Percentiles rank a stretch among this genome's conserved stretches.
Conservation (phyloP, 2,329 filamentous ascomycete genomes). For the Hymenoscyphus linearis region DNA sequence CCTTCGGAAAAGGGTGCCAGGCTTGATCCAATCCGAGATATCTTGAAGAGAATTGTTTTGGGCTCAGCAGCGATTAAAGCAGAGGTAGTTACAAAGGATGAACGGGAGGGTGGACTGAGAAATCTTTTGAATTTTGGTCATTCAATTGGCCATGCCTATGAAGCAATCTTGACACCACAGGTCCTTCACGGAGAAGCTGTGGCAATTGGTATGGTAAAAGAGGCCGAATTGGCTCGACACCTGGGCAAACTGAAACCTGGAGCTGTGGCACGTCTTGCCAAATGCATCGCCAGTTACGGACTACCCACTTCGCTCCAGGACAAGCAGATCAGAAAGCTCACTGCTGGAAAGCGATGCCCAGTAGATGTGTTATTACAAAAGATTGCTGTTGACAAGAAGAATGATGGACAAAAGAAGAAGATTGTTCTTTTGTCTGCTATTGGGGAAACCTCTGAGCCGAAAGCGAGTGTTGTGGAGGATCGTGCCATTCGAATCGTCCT, state of each 20-base stretch:
- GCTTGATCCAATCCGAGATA: slow-evolving; percentile 64
- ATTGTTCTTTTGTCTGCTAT: slow-evolving; percentile 89
- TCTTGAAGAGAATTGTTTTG: slow-evolving; percentile 74
- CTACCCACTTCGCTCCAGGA: slow-evolving; percentile 82
- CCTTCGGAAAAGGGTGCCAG: slow-evolving; percentile 46
- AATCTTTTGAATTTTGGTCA: slow-evolving; percentile 98
- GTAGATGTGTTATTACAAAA: slow-evolving; percentile 82
- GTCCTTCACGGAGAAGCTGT: slow-evolving; percentile 94
- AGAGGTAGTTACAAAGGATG: slow-evolving; percentile 87
- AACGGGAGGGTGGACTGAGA: slow-evolving; percentile 86
- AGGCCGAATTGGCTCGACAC: slow-evolving; percentile 87
- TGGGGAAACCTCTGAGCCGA: slow-evolving; percentile 79
- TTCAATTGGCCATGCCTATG: slow-evolving; percentile 94
- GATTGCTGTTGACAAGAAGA: slow-evolving; percentile 99
- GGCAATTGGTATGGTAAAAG: slow-evolving; percentile 97
- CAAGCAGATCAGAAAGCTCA: slow-evolving; percentile 73
- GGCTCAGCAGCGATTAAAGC: slow-evolving; percentile 93
- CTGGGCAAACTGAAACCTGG: slow-evolving; percentile 79
- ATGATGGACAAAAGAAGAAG: slow-evolving; percentile 91
- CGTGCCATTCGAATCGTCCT: slow-evolving; percentile 76
- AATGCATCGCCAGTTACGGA: slow-evolving; percentile 92
- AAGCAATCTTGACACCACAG: slow-evolving; percentile 92
- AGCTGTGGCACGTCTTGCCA: slow-evolving; percentile 82
- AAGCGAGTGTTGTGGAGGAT: slow-evolving; percentile 86
- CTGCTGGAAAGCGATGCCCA: slow-evolving; percentile 80